Evolutionary conservation across 169 alveolate genomes (phyloP), one percentile per base, ranked within the genome.

Genomic region (Fabrea salina): DNA sequence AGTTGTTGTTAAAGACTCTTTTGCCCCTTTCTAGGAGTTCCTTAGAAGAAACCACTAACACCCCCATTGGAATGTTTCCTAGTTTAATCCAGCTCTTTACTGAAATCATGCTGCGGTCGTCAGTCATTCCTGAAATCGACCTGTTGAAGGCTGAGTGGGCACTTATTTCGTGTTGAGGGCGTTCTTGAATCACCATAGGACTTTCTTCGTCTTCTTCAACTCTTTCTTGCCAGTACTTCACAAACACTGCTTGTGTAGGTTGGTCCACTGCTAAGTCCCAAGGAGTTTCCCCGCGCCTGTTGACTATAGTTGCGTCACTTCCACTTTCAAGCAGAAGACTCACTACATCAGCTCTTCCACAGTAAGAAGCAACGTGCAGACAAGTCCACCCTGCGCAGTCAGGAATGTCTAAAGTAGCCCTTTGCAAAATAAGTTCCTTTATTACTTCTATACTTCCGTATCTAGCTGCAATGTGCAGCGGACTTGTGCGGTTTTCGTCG

Each of bases 401-500:
- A 16, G 80, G 30, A 19, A 72, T 47, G 30, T 72, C 30, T 22
- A 51, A 11, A 8, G 66, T 11, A 2, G 71, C 67, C 35, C 80
- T 19, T 7, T 72, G 47, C 53, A 30, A 13, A 30, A 72, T 22
- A 11, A 72, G 33, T 53, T 49, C 80, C 30, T 51, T 19, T 30
- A 72, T 50, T 0, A 72, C 54, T 49, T 72, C 50, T 2, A 50
- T n/a, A 50, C 71, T 22, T 8, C 80, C 80, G 47, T 72, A 37
- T 50, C 80, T 47, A 35, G 71, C 47, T 13, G 80, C 80, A 13
- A 72, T 33, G 27, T 72, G 80, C 40, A 72, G 27, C n/a, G 80
- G 71, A 33, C 80, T 72, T 50, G 80, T 72, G 11, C 80, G 39
- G 49, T 72, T 72, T 51, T 72, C 80, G 33, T 72, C 80, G 2